Conservation (phyloP, 192 early-diverging fungal genomes). For the Umbelopsis isabellina region DNA sequence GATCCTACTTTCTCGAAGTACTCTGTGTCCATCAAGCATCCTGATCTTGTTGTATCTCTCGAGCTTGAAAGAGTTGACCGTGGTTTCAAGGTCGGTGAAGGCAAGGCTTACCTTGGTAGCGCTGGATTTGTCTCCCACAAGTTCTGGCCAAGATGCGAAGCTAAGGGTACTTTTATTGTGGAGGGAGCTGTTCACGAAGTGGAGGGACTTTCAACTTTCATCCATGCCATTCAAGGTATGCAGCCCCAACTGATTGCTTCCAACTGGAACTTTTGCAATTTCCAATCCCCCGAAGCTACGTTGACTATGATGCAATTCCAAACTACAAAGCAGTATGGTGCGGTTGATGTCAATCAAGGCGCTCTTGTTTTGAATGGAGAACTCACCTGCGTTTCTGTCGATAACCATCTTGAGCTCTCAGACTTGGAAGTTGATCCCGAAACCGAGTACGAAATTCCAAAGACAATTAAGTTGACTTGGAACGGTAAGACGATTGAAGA, state of each 20-base stretch:
- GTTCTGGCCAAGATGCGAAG: slow-evolving; percentile 82
- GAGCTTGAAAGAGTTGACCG: slow-evolving; percentile 67
- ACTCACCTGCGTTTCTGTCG: slow-evolving; percentile 73
- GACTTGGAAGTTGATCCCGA: slow-evolving; percentile 70
- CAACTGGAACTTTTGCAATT: slow-evolving; percentile 86
- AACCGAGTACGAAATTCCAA: slow-evolving; percentile 85
- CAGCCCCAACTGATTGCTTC: slow-evolving; percentile 82
- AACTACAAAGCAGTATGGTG: slow-evolving; percentile 73
- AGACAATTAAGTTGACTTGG: slow-evolving; percentile 71
- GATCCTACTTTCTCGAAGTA: slow-evolving; percentile 50
- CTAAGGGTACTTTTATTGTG: slow-evolving; percentile 73
- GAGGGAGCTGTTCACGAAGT: slow-evolving; percentile 68
- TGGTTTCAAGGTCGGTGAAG: slow-evolving; percentile 84
- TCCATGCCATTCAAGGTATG: slow-evolving; percentile 86
- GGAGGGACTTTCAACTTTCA: slow-evolving; percentile 75
- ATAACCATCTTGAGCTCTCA: slow-evolving; percentile 70
- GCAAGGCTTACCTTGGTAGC: slow-evolving; percentile 74
- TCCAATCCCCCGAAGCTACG: slow-evolving; percentile 67
- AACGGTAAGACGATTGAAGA: slow-evolving; percentile 78
- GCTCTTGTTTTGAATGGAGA: slow-evolving; percentile 67
- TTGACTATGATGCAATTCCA: slow-evolving; percentile 77
- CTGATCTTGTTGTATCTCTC: slow-evolving; percentile 69
- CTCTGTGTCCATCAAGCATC: slow-evolving; percentile 55
- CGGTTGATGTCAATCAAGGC: slow-evolving; percentile 73
- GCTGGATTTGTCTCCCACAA: slow-evolving; percentile 72